phyloP scores from a whole-genome alignment of 371 early-diverging fungal species.

The Modicella reniformis region DNA sequence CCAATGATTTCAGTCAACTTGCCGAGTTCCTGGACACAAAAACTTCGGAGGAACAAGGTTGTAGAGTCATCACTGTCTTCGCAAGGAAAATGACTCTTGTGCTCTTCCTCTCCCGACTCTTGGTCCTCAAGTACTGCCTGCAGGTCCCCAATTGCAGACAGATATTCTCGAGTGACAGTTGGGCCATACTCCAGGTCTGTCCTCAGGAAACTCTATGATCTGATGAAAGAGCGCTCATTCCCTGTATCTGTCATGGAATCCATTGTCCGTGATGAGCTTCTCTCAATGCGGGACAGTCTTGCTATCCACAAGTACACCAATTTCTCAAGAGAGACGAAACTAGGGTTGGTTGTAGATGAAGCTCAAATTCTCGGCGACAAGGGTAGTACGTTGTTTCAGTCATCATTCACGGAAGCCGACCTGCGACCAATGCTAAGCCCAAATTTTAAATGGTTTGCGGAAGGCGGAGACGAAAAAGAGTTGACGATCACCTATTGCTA shows the following conservation, averaged over 20 bases:
- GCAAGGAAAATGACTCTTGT: conserved; percentile 12
- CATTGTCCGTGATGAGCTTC: conserved; percentile 13
- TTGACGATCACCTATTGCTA: conserved; percentile 34
- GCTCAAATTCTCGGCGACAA: conserved; percentile 27
- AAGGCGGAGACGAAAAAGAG: conserved; percentile 8
- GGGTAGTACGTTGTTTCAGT: conserved; percentile 8
- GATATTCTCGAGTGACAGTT: conserved; percentile 28
- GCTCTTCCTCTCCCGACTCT: conserved; percentile 30
- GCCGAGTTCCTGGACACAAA: conserved; percentile 16
- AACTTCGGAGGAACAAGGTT: conserved; percentile 6
- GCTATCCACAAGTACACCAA: conserved; percentile 11
- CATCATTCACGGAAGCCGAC: background rate
- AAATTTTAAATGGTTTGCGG: too few relatives aligned
- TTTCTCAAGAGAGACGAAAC: conserved; percentile 15
- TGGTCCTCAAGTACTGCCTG: conserved; percentile 31
- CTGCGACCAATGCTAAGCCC: conserved; percentile 18
- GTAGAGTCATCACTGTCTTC: conserved; percentile 8
- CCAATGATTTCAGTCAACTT: conserved; percentile 16
- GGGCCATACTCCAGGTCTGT: conserved; percentile 33
- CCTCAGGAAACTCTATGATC: conserved; percentile 6
- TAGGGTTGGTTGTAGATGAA: conserved; percentile 20
- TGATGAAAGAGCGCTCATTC: background rate
- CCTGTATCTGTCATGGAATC: background rate
- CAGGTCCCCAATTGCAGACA: conserved; percentile 19
- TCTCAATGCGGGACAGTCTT: conserved; percentile 12